These are phyloP conservation scores for Candida piceae DNA, from an alignment of 805 yeast species.

Conservation along the genomic window DNA sequence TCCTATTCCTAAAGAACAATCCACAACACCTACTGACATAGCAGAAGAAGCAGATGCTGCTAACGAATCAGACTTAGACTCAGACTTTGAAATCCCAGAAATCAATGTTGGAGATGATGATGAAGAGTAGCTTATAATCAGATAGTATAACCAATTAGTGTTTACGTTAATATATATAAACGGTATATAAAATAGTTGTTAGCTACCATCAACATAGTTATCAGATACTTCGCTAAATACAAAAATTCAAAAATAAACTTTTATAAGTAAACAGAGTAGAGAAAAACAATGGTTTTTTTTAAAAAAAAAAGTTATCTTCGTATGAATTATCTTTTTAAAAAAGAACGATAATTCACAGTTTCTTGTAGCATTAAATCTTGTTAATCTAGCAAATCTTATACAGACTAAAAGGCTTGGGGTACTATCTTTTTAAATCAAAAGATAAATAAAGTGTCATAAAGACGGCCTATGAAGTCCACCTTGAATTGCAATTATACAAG, in stretches of 20 bases:
- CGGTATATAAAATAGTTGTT: no score
- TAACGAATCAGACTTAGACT: slow-evolving; percentile 22
- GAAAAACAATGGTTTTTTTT: background rate
- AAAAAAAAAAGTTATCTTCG: slow-evolving; percentile 3
- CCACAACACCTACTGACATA: slow-evolving; percentile 1
- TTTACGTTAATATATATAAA: no score
- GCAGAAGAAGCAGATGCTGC: slow-evolving; percentile 6
- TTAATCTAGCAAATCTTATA: slow-evolving; percentile 22
- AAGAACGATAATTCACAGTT: slow-evolving; percentile 11
- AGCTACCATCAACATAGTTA: no score
- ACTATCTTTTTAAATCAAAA: slow-evolving; percentile 3
- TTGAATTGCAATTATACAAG: slow-evolving; percentile 11
- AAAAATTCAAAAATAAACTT: no score
- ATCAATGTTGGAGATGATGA: slow-evolving; percentile 30
- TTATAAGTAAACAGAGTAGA: background rate
- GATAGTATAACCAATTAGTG: no score
- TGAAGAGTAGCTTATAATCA: no score
- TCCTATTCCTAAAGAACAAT: slow-evolving; percentile 1
- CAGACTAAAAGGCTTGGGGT: slow-evolving; percentile 16
- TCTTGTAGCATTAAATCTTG: slow-evolving; percentile 6
- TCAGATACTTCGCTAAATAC: no score
- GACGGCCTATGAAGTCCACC: slow-evolving; percentile 18
- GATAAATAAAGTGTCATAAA: no score
- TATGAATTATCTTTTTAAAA: slow-evolving; percentile 1
- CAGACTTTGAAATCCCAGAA: slow-evolving; percentile 34